These are phyloP conservation scores for Salix caprea DNA, from an alignment of 345 rosid species.

Conservation along the genomic window DNA sequence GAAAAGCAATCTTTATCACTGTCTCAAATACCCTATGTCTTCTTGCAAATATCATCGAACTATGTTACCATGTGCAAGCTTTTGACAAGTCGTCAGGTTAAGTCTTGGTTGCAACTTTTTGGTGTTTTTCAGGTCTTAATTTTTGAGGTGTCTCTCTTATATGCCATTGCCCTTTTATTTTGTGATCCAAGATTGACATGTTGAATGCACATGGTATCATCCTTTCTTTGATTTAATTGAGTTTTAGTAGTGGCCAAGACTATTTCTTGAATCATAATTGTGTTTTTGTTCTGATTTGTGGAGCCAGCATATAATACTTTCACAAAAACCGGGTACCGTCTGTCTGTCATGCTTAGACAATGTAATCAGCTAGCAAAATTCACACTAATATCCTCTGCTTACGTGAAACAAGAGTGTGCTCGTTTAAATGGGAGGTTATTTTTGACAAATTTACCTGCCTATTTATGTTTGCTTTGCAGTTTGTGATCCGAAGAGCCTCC, in stretches of 20 bases:
- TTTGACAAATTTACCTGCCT: not conserved
- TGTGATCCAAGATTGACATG: not conserved
- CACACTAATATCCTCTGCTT: not conserved
- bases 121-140: not conserved
- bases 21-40: not conserved
- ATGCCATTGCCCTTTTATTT: not conserved
- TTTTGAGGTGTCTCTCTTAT: not conserved
- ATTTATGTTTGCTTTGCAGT: constrained; percentile 46
- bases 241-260: not conserved
- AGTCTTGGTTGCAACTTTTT: too few species aligned
- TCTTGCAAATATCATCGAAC: not conserved
- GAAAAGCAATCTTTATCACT: too few species aligned
- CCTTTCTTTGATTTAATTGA: not conserved
- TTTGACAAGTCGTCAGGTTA: not conserved
- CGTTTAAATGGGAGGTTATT: not conserved
- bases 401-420: not conserved
- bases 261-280: not conserved
- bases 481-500: constrained; percentile 98
- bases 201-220: not conserved
- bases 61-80: not conserved
- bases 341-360: not conserved
- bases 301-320: not conserved
- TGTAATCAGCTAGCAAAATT: not conserved
- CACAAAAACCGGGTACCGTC: not conserved
- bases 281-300: not conserved